A percentile compares a stretch with the other conserved stretches of the same genome.
Conservation (phyloP, 768 basidiomycete species). For the Psilocybe cubensis region DNA sequence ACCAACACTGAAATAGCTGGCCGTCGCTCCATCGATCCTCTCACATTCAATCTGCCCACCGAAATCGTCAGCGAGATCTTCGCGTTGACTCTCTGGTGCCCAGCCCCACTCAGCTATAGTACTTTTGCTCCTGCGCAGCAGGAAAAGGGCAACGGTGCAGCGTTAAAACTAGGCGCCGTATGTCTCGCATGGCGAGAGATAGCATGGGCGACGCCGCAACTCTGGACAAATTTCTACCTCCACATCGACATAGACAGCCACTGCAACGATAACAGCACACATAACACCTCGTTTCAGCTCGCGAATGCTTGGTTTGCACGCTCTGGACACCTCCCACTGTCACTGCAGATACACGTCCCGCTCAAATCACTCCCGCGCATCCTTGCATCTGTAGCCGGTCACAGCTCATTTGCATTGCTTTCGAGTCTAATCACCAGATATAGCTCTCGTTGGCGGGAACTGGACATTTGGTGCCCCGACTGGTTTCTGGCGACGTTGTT, state of each 20-base stretch:
- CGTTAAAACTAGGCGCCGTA: neutral
- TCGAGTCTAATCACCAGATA: neutral
- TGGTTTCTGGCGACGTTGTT: neutral
- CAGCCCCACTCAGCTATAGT: neutral
- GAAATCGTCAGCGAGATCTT: neutral
- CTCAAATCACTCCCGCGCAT: too few species aligned
- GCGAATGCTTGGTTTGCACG: neutral
- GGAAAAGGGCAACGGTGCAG: neutral
- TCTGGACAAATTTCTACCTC: neutral
- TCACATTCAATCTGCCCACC: neutral
- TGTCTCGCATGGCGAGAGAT: neutral
- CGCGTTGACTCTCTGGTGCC: neutral
- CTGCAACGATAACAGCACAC: neutral
- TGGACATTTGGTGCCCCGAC: neutral
- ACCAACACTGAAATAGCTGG: neutral
- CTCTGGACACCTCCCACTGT: neutral
- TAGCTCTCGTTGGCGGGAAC: neutral
- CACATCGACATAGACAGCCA: neutral
- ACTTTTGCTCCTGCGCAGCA: neutral
- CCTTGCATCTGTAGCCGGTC: too few species aligned
- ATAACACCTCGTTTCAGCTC: neutral
- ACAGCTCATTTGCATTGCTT: neutral
- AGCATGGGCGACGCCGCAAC: neutral
- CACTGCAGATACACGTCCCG: too few species aligned
- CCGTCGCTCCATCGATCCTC: neutral